These are phyloP conservation scores for Colletotrichum australisinense DNA, from an alignment of 2,329 filamentous ascomycete species.

Conservation along the genomic window DNA sequence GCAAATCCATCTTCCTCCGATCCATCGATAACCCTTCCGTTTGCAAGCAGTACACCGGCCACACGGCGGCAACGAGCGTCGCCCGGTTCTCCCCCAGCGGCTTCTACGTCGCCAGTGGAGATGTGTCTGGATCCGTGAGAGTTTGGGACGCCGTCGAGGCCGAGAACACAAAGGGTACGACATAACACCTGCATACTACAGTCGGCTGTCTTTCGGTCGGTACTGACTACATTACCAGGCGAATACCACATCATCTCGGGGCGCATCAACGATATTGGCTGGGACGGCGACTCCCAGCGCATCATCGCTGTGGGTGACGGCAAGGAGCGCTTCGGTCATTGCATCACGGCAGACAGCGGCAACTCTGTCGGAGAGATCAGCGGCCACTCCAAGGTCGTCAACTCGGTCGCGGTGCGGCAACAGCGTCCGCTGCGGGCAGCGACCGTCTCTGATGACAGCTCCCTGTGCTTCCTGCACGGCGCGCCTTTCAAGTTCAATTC, in stretches of 20 bases:
- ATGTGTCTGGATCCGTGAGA: constrained; percentile 84
- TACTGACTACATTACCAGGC: constrained; percentile 52
- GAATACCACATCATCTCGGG: constrained; percentile 96
- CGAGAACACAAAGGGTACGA: constrained; percentile 78
- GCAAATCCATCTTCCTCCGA: constrained; percentile 96
- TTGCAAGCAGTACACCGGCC: constrained; percentile 90
- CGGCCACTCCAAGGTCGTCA: constrained; percentile 91
- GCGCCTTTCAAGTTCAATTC: constrained; percentile 95
- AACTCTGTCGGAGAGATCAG: constrained; percentile 96
- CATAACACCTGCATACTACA: background rate
- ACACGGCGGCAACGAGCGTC: constrained; percentile 89
- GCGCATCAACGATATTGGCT: constrained; percentile 94
- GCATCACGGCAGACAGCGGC: constrained; percentile 94
- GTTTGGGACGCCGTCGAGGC: constrained; percentile 95
- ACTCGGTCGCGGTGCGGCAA: constrained; percentile 88
- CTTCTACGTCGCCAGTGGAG: constrained; percentile 94
- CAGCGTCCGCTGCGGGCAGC: constrained; percentile 92
- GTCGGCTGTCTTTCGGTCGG: background rate
- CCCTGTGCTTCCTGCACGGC: constrained; percentile 91
- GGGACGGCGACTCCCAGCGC: constrained; percentile 96
- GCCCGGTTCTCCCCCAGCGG: constrained; percentile 94
- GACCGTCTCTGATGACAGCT: constrained; percentile 90
- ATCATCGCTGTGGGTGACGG: constrained; percentile 97
- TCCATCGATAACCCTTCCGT: constrained; percentile 90
- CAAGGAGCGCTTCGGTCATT: constrained; percentile 92